These are phyloP conservation scores for Triticum aestivum DNA, from an alignment of 176 grass and related monocot species.

Conservation along the genomic window DNA sequence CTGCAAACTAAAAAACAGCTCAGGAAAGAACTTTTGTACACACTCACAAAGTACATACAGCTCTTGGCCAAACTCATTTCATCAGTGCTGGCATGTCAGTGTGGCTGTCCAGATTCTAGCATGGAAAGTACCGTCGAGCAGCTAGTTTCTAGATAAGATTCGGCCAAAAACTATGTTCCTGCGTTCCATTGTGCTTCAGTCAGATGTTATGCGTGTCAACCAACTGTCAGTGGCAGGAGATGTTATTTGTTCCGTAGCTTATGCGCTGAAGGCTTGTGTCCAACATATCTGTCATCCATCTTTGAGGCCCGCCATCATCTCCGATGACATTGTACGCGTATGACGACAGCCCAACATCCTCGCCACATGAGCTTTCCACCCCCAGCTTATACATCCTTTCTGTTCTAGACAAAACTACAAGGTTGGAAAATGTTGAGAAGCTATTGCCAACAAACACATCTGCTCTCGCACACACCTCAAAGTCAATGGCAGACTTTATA, in stretches of 20 bases:
- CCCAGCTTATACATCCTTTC: constrained; percentile 64
- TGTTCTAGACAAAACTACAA: constrained; percentile 84
- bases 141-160: constrained; percentile 9
- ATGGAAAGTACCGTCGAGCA: not conserved
- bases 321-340: constrained; percentile 88
- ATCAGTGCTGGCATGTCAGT: not conserved
- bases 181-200: constrained; percentile 16
- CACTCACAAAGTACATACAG: not conserved
- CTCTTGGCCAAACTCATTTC: constrained; percentile 24
- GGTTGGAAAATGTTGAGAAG: constrained; percentile 96
- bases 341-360: constrained; percentile 46
- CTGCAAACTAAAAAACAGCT: constrained; percentile 35
- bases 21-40: constrained; percentile 10
- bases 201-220: constrained; percentile 27
- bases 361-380: constrained; percentile 54
- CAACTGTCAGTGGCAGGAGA: constrained; percentile 70
- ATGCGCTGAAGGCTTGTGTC: constrained; percentile 65
- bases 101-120: not conserved
- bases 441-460: constrained; percentile 92
- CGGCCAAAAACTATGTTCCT: not conserved
- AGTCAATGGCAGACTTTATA: constrained; percentile 95
- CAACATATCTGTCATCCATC: constrained; percentile 88
- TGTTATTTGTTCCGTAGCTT: constrained; percentile 82
- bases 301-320: constrained; percentile 49
- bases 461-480: constrained; percentile 82